phyloP scores from a whole-genome alignment of 441 rosid genomes.

The Brassica hybrid region DNA sequence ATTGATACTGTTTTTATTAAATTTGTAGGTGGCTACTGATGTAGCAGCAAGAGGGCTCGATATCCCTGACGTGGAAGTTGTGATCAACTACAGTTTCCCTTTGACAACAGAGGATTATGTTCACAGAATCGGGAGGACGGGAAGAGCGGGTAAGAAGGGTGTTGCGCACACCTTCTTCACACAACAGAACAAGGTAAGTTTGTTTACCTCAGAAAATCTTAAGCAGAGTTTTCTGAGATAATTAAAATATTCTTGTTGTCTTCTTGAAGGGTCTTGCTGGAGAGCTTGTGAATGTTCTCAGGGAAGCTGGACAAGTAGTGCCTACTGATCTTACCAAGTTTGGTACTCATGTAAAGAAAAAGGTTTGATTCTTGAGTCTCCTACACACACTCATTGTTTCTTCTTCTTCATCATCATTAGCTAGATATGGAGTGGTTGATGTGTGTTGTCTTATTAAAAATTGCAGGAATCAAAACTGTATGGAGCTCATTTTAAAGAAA shows the following conservation, averaged over 20 bases:
- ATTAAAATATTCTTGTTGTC: neutral
- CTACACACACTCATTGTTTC: neutral
- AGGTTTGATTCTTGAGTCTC: constrained; percentile 50
- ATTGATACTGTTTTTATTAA: constrained; percentile 17
- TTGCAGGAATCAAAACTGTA: constrained; percentile 89
- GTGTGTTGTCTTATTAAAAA: too few species aligned
- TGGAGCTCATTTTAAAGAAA: constrained; percentile 93
- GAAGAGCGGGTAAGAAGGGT: constrained; percentile 97
- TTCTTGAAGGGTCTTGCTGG: constrained; percentile 81
- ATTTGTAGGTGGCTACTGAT: constrained; percentile 86
- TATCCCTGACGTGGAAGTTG: constrained; percentile 95
- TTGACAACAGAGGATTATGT: constrained; percentile 94
- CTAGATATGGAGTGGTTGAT: too few species aligned
- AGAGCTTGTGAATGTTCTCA: constrained; percentile 91
- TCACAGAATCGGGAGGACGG: constrained; percentile 94
- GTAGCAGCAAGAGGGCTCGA: constrained; percentile 97
- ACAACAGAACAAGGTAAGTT: constrained; percentile 72
- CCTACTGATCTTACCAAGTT: constrained; percentile 84
- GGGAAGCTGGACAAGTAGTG: constrained; percentile 88
- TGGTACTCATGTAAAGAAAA: constrained; percentile 98
- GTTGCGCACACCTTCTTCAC: constrained; percentile 97
- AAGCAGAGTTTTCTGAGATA: neutral
- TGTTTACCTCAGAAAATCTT: neutral
- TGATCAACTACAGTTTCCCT: constrained; percentile 91
- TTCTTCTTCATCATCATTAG: neutral